Percentiles rank a stretch among this genome's conserved stretches.
Evolutionary conservation across 495 filamentous ascomycete species (phyloP).

Genomic region (Neurospora sp.): DNA sequence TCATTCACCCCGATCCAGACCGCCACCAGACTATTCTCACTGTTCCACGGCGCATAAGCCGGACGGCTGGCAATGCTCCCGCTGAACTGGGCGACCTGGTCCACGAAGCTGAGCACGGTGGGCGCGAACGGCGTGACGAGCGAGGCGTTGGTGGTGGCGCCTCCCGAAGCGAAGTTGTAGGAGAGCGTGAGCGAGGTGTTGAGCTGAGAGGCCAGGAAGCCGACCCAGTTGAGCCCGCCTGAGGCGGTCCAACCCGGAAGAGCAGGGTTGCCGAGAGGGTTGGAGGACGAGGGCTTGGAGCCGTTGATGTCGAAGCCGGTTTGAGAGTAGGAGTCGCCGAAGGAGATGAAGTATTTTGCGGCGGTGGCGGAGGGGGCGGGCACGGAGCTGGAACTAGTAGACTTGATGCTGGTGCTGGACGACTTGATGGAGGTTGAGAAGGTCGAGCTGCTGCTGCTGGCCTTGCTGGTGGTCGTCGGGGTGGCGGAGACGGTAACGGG

Average conservation of each 20-base stretch:
- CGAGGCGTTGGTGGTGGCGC: slow-evolving; percentile 54
- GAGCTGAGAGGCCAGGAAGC: slow-evolving; percentile 51
- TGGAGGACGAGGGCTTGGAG: slow-evolving; percentile 48
- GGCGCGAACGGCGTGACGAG: slow-evolving; percentile 39
- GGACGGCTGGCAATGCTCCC: slow-evolving; percentile 20
- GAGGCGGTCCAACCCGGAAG: slow-evolving; percentile 50
- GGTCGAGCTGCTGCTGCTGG: neutral
- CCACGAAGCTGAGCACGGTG: slow-evolving; percentile 45
- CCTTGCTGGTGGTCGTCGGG: neutral
- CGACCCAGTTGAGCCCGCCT: slow-evolving; percentile 58
- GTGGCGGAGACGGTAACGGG: neutral
- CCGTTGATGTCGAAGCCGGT: slow-evolving; percentile 54
- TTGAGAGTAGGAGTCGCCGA: slow-evolving; percentile 43
- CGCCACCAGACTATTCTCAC: slow-evolving; percentile 50
- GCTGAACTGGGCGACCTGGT: slow-evolving; percentile 47
- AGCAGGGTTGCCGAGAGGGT: slow-evolving; percentile 68
- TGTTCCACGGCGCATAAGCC: slow-evolving; percentile 46
- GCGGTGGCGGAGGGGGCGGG: neutral
- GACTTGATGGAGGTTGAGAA: neutral
- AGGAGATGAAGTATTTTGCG: slow-evolving; percentile 24
- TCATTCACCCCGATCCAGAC: slow-evolving; percentile 79
- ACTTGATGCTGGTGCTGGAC: neutral
- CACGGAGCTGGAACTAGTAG: neutral
- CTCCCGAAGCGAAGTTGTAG: slow-evolving; percentile 61
- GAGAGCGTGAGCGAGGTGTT: slow-evolving; percentile 49